Base-by-base conservation (phyloP, 306 rosid genomes). In the Medicago ruthenica region DNA sequence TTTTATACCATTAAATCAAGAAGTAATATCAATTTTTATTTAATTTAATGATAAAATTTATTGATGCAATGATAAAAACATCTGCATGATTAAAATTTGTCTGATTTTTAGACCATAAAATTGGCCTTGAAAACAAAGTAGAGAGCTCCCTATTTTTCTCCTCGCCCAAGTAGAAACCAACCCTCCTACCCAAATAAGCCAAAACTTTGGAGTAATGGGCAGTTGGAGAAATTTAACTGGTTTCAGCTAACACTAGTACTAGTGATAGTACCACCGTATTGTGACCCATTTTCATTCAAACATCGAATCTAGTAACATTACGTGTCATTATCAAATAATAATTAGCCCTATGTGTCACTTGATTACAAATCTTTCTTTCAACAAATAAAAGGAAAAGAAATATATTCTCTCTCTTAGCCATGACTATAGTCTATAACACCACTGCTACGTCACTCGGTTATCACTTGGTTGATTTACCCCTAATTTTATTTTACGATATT, bases 251-350 rank as follows among this genome's bases (percentile, higher is more conserved):
- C 7, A 58, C 9, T 66, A 18, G 51, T 66, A 39, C 34, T 10
- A 12, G 13, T 12, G 7, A 27, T 57, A 48, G 20, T 50, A 14
- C 6, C 54, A 48, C 57, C 40, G 27, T 21, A 63, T 54, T 62
- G 48, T 60, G 31, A 3, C 15, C 18, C 45, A 12, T 53, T 55
- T 75, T 83, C 34, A 57, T 34, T 70, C 62, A 66, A 27, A 62
- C 8, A 65, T 20, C 82, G 74, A 76, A 84, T 84, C 87, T 68
- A 72, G 48, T 40, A 60, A 59, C 34, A 24, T 24, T 7, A 84
- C 87, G 82, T 76, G 87, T 76, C 82, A 15, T 14, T 15, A 9
- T 61, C 67, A 61, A 8, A 20, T 18, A 17, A 7, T 45, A 55
- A 0, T 54, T 8, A 60, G 51, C 34, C n/a, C 42, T 3, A 84